Evolutionary conservation across 345 rosid species (phyloP).

Genomic region (Eucalyptus paniculata): DNA sequence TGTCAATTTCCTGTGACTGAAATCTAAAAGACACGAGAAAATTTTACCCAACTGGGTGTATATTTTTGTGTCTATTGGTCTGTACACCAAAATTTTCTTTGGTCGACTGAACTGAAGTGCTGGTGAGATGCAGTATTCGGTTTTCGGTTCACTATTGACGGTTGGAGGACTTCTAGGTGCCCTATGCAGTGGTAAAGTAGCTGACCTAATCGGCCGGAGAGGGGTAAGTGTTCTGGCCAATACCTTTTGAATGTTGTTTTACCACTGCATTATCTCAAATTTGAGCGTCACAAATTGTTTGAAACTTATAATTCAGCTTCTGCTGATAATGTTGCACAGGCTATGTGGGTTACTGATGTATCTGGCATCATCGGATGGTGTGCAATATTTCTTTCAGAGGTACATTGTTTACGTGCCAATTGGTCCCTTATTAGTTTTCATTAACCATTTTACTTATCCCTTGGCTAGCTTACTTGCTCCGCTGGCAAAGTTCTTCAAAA

Average conservation of each 20-base stretch:
- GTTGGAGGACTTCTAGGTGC: conserved; percentile 51
- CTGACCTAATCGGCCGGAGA: conserved; percentile 32
- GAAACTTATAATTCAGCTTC: neutral
- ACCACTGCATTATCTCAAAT: neutral
- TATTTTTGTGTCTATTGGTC: neutral
- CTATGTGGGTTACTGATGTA: conserved; percentile 28
- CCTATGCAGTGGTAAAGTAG: conserved; percentile 21
- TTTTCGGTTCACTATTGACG: conserved; percentile 43
- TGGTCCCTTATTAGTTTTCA: neutral
- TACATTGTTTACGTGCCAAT: neutral
- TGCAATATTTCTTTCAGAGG: conserved; percentile 41
- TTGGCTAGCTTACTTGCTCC: neutral
- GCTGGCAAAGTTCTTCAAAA: neutral
- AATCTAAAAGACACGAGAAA: neutral
- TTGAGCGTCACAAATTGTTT: neutral
- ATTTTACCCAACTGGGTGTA: neutral
- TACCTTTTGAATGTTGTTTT: neutral
- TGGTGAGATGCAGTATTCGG: conserved; percentile 24
- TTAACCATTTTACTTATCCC: neutral
- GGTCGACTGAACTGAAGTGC: neutral
- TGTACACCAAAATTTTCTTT: neutral
- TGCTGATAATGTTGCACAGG: conserved; percentile 8
- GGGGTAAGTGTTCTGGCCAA: conserved; percentile 3
- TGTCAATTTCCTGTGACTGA: neutral
- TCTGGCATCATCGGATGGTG: conserved; percentile 35